Base-by-base conservation (phyloP, 202 grass and related monocot species). In the Setaria italica region DNA sequence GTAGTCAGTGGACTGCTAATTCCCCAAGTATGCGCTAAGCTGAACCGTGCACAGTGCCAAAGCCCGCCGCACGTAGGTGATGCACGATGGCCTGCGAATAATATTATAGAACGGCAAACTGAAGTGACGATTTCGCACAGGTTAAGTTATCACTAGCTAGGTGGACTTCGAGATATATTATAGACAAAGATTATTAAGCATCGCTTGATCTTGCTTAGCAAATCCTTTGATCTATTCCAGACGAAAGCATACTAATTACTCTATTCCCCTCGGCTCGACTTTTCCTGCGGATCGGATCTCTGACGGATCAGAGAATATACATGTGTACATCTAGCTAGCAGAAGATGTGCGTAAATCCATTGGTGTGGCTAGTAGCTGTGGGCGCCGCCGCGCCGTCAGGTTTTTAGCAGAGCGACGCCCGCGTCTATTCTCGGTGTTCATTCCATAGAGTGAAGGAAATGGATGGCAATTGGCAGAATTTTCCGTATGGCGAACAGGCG, bases 11-110 rank as follows among this genome's bases (percentile, higher is more conserved):
- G 80, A n/a, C 55, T 48, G 63, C 54, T 66, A 49, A 32, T 89
- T 7, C 35, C 19, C 30, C 19, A 11, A 41, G 57, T 59, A 32
- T 20, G 14, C 16, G 10, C 37, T 42, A 3, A 41, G 59, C 69
- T 74, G 81, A 85, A 69, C 16, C 80, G 86, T 78, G 86, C 80
- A 70, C 71, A 21, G 34, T 12, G 32, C 20, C 55, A 45, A 45
- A 6, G 54, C 15, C 15, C 39, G 25, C 9, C 12, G 21, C 12
- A 12, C 41, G 15, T 49, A 45, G 13, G 83, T 29, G 49, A 25
- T 20, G 14, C 25, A 14, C 45, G 20, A 59, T 59, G 9, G n/a
- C 57, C 7, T 25, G 20, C 8, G 8, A 25, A 59, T 57, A 57
- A 9, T 57, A 9, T 20, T 6, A 51, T 58, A 9, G 55, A 58